A percentile compares a stretch with the other conserved stretches of the same genome.
These are phyloP conservation scores for Triticum turgidum DNA, from an alignment of 176 grass and related monocot genomes.

Conservation along the genomic window DNA sequence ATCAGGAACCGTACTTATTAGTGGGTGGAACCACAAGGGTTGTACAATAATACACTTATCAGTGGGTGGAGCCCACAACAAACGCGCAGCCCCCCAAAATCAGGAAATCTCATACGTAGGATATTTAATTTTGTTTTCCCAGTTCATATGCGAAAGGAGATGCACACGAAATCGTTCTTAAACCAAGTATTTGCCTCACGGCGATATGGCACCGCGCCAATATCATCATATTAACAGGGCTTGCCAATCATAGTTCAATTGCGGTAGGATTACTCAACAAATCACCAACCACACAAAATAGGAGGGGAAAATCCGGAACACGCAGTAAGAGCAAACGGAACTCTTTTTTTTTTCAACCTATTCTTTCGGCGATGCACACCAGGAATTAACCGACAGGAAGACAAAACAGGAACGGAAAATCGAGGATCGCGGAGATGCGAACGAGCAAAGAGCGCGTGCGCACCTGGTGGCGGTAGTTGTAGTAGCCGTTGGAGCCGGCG, in stretches of 20 bases:
- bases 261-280: background rate
- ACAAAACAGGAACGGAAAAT: background rate
- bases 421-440: background rate
- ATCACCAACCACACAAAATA: background rate
- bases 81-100: background rate
- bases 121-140: background rate
- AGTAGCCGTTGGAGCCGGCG: constrained; percentile 81
- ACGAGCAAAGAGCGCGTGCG: background rate
- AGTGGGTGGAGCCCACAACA: background rate
- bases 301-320: background rate
- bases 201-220: background rate
- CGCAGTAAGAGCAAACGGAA: background rate
- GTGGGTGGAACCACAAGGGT: background rate
- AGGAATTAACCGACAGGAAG: background rate
- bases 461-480: constrained; percentile 96
- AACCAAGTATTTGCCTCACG: background rate
- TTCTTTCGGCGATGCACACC: background rate
- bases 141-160: background rate
- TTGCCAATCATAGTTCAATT: background rate
- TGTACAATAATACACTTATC: background rate
- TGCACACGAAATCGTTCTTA: background rate
- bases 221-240: background rate
- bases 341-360: background rate
- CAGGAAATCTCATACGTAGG: background rate
- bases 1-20: background rate